Evolutionary conservation across 495 filamentous ascomycete species (phyloP), one percentile per base, ranked within the genome.

Genomic region (Tuber brumale): DNA sequence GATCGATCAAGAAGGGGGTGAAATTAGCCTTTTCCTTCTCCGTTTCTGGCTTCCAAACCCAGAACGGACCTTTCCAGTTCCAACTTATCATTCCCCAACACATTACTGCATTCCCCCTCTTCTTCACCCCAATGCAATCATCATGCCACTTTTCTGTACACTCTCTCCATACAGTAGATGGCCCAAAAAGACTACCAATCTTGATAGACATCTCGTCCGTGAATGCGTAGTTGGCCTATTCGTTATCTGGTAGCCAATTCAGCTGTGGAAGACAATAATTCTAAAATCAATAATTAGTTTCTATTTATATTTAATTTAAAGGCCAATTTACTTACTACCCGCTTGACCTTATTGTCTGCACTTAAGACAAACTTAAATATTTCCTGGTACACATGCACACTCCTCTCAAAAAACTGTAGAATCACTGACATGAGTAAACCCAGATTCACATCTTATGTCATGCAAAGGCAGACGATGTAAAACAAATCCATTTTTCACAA

Each of bases 191-290:
- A 1, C 23, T 9, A 8, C 73, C 73, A 45, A 70, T n/a, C 39
- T 51, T 48, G 5, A 75, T 70, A 0, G n/a, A 27, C 73, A 75
- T 75, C 35, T 70, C 73, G 51, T 75, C 66, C 0, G 73, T 75
- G n/a, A 23, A 75, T 0, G 37, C 61, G 19, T 75, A 48, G 6
- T 46, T 46, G 1, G 16, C 45, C 45, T 16, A 46, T 46, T 46
- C 45, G 1, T 19, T 46, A 1, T 46, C 45, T 16, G 45, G 45
- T 2, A 19, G 45, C 45, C 45, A 46, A 46, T 46, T 46, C 45
- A 46, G 2, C 18, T 9, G 9, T 18, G 45, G 45, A 18, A 46
- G 14, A 19, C 45, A 46, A 46, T 46, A 43, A 10, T 41, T 41
- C 39, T 41, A 41, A 41, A 2, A 44, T 6, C 10, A 44, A 44